A percentile compares a stretch with the other conserved stretches of the same genome.
Conservation (phyloP, 2,329 filamentous ascomycete species). For the Didymosphaeria variabile region DNA sequence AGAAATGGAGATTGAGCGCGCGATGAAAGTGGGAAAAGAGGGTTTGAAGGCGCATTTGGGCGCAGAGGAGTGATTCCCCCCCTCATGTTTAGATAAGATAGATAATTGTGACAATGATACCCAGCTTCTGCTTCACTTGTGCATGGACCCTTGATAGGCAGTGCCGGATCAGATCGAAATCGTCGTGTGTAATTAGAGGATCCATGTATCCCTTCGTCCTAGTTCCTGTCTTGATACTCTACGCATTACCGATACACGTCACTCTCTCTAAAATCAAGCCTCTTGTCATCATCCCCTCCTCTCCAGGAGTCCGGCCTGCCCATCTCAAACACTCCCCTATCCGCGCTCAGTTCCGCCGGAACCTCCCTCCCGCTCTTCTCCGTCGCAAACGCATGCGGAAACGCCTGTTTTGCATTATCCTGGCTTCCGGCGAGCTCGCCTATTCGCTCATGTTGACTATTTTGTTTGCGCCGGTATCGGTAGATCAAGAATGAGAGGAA, state of each 20-base stretch:
- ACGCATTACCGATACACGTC: too few species aligned
- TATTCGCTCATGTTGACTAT: neutral
- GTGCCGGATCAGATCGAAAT: neutral
- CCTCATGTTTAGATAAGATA: neutral
- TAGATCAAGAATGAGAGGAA: neutral
- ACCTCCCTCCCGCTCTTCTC: slow-evolving; percentile 14
- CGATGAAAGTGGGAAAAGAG: slow-evolving; percentile 73
- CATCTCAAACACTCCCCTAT: slow-evolving; percentile 7
- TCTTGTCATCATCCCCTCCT: neutral
- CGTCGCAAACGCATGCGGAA: slow-evolving; percentile 10
- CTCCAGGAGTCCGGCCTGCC: slow-evolving; percentile 7
- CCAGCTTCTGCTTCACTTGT: neutral
- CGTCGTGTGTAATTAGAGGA: neutral
- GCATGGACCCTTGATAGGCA: neutral
- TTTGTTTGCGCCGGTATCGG: neutral
- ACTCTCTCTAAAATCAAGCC: neutral
- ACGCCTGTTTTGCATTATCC: neutral
- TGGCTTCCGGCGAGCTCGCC: slow-evolving; percentile 1
- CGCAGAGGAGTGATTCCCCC: neutral
- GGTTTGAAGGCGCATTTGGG: slow-evolving; percentile 70
- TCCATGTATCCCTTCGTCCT: neutral
- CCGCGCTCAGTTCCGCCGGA: slow-evolving; percentile 7
- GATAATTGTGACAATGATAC: neutral
- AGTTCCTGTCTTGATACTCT: neutral
- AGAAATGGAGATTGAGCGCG: slow-evolving; percentile 72